Percentiles rank a stretch among this genome's conserved stretches.
phyloP scores from a whole-genome alignment of 2,329 filamentous ascomycete species.

The Fusarium illudens region DNA sequence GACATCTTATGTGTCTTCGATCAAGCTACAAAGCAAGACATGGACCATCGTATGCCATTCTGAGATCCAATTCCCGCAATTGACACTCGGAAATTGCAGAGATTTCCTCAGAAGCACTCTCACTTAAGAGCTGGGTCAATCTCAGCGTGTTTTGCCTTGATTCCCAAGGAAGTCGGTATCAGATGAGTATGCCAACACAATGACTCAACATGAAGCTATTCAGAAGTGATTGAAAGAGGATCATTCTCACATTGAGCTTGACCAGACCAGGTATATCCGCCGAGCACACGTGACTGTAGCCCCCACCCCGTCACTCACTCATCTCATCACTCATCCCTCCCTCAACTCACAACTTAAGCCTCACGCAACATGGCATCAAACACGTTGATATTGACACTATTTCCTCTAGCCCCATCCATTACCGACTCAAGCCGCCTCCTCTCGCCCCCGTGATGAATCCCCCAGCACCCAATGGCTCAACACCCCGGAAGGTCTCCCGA shows the following conservation, averaged over 20 bases:
- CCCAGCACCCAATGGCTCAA: not conserved
- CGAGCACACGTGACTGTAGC: not conserved
- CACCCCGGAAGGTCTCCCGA: not conserved
- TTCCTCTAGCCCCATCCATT: not conserved
- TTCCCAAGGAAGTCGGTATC: not conserved
- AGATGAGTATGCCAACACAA: not conserved
- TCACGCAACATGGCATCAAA: not conserved
- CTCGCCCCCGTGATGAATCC: not conserved
- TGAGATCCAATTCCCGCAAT: not conserved
- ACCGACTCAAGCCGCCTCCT: not conserved
- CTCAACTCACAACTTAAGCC: not conserved
- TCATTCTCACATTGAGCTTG: not conserved
- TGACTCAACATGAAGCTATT: not conserved
- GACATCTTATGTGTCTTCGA: too few relatives aligned
- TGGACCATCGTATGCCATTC: not conserved
- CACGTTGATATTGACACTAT: not conserved
- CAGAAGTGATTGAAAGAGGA: not conserved
- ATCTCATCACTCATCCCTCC: not conserved
- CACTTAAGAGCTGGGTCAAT: too few relatives aligned
- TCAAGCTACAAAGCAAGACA: not conserved
- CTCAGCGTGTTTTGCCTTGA: too few relatives aligned
- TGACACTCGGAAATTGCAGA: not conserved
- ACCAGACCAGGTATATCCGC: not conserved
- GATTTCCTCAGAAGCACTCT: too few relatives aligned
- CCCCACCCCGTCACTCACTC: not conserved